Percentiles rank a stretch among this genome's conserved stretches.
Evolutionary conservation across 2,329 filamentous ascomycete species (phyloP).

Genomic region (Pseudopithomyces chartarum): DNA sequence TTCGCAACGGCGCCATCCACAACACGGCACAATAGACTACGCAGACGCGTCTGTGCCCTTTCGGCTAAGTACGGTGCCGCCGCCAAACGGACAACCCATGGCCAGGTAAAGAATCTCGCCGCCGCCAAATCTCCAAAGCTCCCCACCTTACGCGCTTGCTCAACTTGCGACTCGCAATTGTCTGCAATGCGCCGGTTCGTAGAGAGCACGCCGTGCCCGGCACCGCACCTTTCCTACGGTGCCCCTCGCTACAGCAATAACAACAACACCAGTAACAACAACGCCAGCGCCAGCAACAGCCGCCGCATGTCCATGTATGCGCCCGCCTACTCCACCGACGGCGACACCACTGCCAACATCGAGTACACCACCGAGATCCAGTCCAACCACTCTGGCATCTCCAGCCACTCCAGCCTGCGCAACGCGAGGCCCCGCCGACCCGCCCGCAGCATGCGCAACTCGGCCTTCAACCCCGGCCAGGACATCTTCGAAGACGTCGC

Average conservation of each 20-base stretch:
- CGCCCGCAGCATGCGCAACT: conserved; percentile 31
- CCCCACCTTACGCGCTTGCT: conserved; percentile 1
- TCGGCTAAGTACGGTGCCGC: conserved; percentile 12
- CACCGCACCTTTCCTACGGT: conserved; percentile 29
- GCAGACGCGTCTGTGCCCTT: conserved; percentile 14
- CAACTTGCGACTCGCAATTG: not conserved
- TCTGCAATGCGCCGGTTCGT: conserved; percentile 40
- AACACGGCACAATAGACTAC: conserved; percentile 11
- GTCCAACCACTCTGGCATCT: no score
- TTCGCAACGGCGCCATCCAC: conserved; percentile 14
- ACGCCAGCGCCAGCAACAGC: conserved; percentile 13
- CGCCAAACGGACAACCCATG: not conserved
- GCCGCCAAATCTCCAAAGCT: not conserved
- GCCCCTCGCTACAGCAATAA: conserved; percentile 30
- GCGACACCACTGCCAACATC: conserved; percentile 44
- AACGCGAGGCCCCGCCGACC: conserved; percentile 43
- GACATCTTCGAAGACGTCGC: conserved; percentile 48
- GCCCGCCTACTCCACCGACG: conserved; percentile 36
- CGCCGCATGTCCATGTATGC: conserved; percentile 35
- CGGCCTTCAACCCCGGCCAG: conserved; percentile 37
- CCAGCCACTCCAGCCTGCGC: no score
- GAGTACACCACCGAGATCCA: conserved; percentile 47
- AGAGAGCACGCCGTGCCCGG: conserved; percentile 44
- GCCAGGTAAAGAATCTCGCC: not conserved
- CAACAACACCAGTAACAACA: not conserved